Evolutionary conservation across 257 asterid species (phyloP), one percentile per base, ranked within the genome.

Genomic region (Leonotis leonurus): DNA sequence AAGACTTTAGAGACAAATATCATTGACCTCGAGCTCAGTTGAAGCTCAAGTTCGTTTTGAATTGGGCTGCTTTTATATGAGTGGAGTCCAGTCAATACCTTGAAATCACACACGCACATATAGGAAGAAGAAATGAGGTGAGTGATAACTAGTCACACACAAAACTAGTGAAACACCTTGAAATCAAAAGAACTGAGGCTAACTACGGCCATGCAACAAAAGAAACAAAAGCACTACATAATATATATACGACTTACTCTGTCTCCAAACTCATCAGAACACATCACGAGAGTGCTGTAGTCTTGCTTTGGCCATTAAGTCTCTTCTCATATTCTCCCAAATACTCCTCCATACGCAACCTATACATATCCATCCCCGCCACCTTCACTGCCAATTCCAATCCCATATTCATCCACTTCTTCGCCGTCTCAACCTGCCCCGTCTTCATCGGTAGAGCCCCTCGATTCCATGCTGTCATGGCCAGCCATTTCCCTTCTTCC

Each of bases 391-490:
- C 94, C 62, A 89, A 30, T 67, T 89, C 97, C 86, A 93, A 71
- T 9, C 90, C 99, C 3, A 93, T 66, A 54, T 67, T 68, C 97
- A 93, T 89, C 99, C 99, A 93, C 74, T 84, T 89, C 75, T 71
- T 82, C 3, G 95, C 96, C 41, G 60, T 58, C 41, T 77, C 95
- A 41, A 66, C 68, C 20, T 83, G 74, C 51, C 95, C 99, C 85
- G 89, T 37, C 80, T 83, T 89, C 48, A 81, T 72, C 2, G 97
- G 99, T 8, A 87, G 72, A 24, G 96, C 89, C 54, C 96, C 97
- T 35, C 97, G 81, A 52, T 92, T 92, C 99, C 99, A 92, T 13
- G 99, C 99, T 6, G 99, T 89, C 81, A 75, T 83, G 45, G 97
- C 82, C 0, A 92, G 87, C 99, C 99, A 92, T 68, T 92, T 92